These are phyloP conservation scores for Trichoderma endophyticum DNA, from an alignment of 2,329 filamentous ascomycete species.

Conservation along the genomic window DNA sequence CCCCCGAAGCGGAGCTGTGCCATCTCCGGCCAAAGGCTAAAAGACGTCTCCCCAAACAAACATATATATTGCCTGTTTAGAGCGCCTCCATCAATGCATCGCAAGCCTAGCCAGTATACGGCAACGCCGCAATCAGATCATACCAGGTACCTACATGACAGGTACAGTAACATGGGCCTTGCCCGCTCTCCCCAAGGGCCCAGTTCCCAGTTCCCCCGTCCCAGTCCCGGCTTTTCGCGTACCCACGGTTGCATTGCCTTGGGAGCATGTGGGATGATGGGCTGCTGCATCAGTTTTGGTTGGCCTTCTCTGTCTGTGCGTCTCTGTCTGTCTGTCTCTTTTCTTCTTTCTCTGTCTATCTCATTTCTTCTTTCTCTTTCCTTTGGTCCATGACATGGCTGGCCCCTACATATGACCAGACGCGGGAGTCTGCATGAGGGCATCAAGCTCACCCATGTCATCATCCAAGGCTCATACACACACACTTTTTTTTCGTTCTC, in stretches of 20 bases:
- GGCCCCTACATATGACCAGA: not conserved
- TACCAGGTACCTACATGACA: not conserved
- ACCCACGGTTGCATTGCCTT: not conserved
- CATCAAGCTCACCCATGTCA: conserved; percentile 2
- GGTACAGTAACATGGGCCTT: not conserved
- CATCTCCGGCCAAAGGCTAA: not conserved
- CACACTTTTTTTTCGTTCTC: not conserved
- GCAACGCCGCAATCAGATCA: not conserved
- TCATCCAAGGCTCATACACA: not conserved
- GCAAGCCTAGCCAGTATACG: not conserved
- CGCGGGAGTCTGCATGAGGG: not conserved
- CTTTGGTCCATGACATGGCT: not conserved
- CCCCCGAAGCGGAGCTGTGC: not conserved
- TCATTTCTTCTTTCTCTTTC: not conserved
- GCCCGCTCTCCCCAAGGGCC: not conserved
- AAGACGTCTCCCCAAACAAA: not conserved
- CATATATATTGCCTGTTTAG: not conserved
- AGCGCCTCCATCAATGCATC: not conserved
- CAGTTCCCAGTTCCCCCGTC: not conserved
- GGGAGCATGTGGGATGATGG: not conserved
- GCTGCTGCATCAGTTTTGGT: not conserved
- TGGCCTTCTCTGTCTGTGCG: not conserved
- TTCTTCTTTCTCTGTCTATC: not conserved
- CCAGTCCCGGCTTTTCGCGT: not conserved
- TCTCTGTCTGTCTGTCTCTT: not conserved